Conservation (phyloP, 2,329 filamentous ascomycete genomes). For the Stenocarpella maydis region DNA sequence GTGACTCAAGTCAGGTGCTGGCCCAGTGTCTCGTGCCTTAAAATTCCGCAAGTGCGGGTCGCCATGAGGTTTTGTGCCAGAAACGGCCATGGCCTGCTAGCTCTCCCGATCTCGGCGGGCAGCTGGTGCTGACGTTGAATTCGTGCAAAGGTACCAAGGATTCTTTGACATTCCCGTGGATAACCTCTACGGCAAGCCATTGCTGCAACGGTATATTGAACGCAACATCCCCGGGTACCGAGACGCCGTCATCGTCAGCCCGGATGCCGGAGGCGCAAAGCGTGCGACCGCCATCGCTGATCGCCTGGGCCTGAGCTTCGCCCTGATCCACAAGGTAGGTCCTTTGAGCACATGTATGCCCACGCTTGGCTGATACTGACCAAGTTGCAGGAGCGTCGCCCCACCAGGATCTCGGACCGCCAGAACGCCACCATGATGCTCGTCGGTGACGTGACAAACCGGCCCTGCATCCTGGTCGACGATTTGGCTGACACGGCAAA, state of each 20-base stretch:
- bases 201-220: conserved; percentile 76
- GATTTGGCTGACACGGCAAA: conserved; percentile 96
- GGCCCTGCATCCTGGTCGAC: conserved; percentile 85
- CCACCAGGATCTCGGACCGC: conserved; percentile 85
- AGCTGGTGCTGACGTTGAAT: conserved; percentile 24
- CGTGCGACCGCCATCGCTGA: conserved; percentile 95
- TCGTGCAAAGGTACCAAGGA: conserved; percentile 75
- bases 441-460: conserved; percentile 83
- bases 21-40: conserved; percentile 24
- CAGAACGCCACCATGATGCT: conserved; percentile 97
- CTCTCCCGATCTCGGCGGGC: conserved; percentile 4
- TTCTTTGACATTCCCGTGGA: conserved; percentile 99
- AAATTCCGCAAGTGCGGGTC: conserved; percentile 17
- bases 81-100: conserved; percentile 17
- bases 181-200: conserved; percentile 88
- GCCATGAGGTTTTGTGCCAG: conserved; percentile 15
- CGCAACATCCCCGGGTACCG: conserved; percentile 79
- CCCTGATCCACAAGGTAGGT: conserved; percentile 92
- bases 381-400: conserved; percentile 77
- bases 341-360: background rate
- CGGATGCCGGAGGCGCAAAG: conserved; percentile 96
- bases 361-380: conserved; percentile 24
- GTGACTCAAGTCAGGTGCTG: conserved; percentile 1
- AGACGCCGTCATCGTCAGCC: conserved; percentile 91
- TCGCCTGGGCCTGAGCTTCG: conserved; percentile 91